phyloP scores from a whole-genome alignment of 2,329 filamentous ascomycete species.

The Trichoderma sp. region DNA sequence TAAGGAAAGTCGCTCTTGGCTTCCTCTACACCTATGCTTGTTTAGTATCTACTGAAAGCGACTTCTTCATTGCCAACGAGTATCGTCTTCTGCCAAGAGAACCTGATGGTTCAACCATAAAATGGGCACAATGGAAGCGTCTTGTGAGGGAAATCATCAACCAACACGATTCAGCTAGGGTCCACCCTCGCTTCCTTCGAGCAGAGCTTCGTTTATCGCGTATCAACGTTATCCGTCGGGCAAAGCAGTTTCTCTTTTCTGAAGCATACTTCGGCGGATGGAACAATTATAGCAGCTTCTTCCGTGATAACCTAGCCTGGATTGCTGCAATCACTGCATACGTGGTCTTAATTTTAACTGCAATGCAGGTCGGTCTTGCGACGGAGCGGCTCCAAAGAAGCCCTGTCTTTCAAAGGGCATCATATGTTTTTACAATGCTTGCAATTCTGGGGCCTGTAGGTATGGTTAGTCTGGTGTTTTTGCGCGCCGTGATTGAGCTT shows the following conservation, averaged over 20 bases:
- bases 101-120: conserved; percentile 19
- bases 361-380: conserved; percentile 48
- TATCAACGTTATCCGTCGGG: conserved; percentile 40
- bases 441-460: conserved; percentile 39
- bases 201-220: conserved; percentile 42
- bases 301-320: conserved; percentile 42
- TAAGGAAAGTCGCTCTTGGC: conserved; percentile 1
- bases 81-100: conserved; percentile 33
- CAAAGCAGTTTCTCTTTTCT: conserved; percentile 27
- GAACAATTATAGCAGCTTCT: conserved; percentile 39
- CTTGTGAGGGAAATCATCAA: conserved; percentile 27
- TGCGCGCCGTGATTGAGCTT: not conserved
- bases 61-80: conserved; percentile 35
- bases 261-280: conserved; percentile 27
- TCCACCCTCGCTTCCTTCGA: conserved; percentile 39
- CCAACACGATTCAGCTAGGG: conserved; percentile 29
- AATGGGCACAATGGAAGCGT: conserved; percentile 38
- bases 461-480: not conserved
- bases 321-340: conserved; percentile 41
- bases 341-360: conserved; percentile 44
- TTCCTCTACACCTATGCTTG: conserved; percentile 20
- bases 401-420: conserved; percentile 40
- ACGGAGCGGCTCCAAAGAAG: conserved; percentile 34
- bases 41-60: conserved; percentile 33
- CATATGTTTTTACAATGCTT: conserved; percentile 49